These are phyloP conservation scores for Coemansia furcata DNA, from an alignment of 192 early-diverging fungal genomes.

Conservation along the genomic window DNA sequence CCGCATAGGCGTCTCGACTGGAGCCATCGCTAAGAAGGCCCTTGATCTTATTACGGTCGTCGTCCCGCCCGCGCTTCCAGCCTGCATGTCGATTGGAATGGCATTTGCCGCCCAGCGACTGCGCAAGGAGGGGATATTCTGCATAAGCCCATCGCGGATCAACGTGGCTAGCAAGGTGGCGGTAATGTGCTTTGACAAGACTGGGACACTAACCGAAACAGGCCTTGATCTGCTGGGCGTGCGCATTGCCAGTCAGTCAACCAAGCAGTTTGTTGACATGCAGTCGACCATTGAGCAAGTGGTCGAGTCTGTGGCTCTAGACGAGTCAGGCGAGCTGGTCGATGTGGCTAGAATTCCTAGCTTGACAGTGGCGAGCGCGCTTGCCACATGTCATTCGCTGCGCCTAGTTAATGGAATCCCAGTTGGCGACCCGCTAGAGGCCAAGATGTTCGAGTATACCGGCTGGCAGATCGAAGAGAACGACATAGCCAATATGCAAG, in stretches of 20 bases:
- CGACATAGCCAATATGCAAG: constrained; percentile 17
- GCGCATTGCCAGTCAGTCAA: constrained; percentile 49
- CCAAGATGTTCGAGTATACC: constrained; percentile 96
- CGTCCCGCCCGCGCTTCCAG: constrained; percentile 94
- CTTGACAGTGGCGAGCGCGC: constrained; percentile 51
- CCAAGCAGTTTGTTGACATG: constrained; percentile 39
- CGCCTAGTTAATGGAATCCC: constrained; percentile 78
- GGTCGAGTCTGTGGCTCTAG: background rate
- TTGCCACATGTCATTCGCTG: constrained; percentile 81
- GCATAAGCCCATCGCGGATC: constrained; percentile 88
- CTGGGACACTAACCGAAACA: constrained; percentile 94
- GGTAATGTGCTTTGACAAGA: constrained; percentile 97
- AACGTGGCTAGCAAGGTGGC: constrained; percentile 96
- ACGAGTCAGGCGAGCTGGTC: background rate
- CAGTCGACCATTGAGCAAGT: constrained; percentile 7
- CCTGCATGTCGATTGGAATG: constrained; percentile 95
- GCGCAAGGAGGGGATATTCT: constrained; percentile 79
- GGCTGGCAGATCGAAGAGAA: constrained; percentile 89
- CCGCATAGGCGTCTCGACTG: constrained; percentile 65
- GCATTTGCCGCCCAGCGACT: constrained; percentile 88
- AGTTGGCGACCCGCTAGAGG: constrained; percentile 93
- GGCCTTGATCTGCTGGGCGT: constrained; percentile 90
- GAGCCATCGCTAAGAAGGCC: constrained; percentile 76
- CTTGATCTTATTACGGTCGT: constrained; percentile 95
- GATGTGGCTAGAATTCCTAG: background rate